Evolutionary conservation across 2,329 filamentous ascomycete species (phyloP).

Genomic region (Fusarium sulawesiense): DNA sequence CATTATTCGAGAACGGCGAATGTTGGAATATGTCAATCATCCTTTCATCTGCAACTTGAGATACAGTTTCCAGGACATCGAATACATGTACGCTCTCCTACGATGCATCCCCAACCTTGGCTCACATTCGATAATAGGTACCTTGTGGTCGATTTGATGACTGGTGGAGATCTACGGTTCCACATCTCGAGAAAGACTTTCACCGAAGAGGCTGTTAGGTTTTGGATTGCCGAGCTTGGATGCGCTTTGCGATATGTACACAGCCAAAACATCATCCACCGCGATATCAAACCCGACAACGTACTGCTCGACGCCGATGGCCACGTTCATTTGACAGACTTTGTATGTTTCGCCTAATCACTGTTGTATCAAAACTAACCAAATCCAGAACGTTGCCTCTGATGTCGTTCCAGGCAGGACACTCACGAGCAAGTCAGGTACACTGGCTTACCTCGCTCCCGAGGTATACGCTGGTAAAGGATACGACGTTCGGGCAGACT

Average conservation of each 20-base stretch:
- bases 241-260: slow-evolving; percentile 92
- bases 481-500: slow-evolving; percentile 91
- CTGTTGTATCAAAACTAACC: slow-evolving; percentile 6
- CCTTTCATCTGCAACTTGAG: slow-evolving; percentile 98
- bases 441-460: slow-evolving; percentile 92
- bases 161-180: slow-evolving; percentile 93
- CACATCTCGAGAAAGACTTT: slow-evolving; percentile 98
- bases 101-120: neutral
- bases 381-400: slow-evolving; percentile 87
- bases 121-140: slow-evolving; percentile 70
- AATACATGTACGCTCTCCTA: slow-evolving; percentile 81
- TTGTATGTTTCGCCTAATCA: slow-evolving; percentile 69
- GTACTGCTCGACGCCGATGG: slow-evolving; percentile 88
- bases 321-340: slow-evolving; percentile 97
- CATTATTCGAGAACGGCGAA: slow-evolving; percentile 95
- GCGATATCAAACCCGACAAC: slow-evolving; percentile 93
- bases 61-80: slow-evolving; percentile 99
- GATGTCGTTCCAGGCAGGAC: slow-evolving; percentile 86
- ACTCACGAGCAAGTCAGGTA: slow-evolving; percentile 95
- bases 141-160: slow-evolving; percentile 98
- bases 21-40: slow-evolving; percentile 98
- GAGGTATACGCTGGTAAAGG: slow-evolving; percentile 94
- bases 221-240: slow-evolving; percentile 95
- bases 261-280: slow-evolving; percentile 86
- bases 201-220: slow-evolving; percentile 94